Evolutionary conservation across 1,284 basidiomycete genomes (phyloP).

Genomic region (Somion occarium): DNA sequence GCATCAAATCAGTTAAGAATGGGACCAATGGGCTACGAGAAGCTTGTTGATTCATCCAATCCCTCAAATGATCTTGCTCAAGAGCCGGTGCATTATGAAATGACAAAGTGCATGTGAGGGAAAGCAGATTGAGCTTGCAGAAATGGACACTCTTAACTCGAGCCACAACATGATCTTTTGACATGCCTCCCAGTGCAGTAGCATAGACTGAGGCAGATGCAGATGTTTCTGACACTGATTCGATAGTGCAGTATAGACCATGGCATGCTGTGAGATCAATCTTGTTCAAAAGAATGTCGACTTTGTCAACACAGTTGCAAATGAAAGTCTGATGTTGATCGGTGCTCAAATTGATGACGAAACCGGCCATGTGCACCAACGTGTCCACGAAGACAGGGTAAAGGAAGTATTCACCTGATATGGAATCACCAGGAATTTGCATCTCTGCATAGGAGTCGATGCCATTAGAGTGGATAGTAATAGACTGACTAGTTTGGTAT

Average conservation of each 20-base stretch:
- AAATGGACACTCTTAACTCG: constrained; percentile 53
- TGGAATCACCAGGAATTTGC: constrained; percentile 29
- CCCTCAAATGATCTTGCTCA: no score
- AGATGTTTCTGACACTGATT: constrained; percentile 33
- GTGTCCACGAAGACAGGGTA: constrained; percentile 64
- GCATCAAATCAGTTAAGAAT: not conserved
- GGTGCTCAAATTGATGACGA: constrained; percentile 57
- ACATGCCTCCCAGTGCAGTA: constrained; percentile 23
- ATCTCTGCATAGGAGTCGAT: constrained; percentile 50
- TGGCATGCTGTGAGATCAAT: constrained; percentile 40
- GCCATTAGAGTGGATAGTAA: constrained; percentile 45
- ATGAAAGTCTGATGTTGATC: constrained; percentile 52
- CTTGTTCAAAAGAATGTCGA: constrained; percentile 39
- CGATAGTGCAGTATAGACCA: constrained; percentile 46
- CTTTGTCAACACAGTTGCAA: constrained; percentile 48
- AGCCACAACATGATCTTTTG: constrained; percentile 41
- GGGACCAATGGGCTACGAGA: no score
- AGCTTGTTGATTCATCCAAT: no score
- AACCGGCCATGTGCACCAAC: constrained; percentile 63
- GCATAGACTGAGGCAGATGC: constrained; percentile 49
- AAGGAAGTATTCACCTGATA: constrained; percentile 19
- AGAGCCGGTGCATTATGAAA: not conserved
- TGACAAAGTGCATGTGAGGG: constrained; percentile 35
- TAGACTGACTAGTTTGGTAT: constrained; percentile 52
- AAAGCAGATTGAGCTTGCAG: constrained; percentile 43